Base-by-base conservation (phyloP, 371 early-diverging fungal genomes). In the Hamiltosporidium tvaerminnensis region DNA sequence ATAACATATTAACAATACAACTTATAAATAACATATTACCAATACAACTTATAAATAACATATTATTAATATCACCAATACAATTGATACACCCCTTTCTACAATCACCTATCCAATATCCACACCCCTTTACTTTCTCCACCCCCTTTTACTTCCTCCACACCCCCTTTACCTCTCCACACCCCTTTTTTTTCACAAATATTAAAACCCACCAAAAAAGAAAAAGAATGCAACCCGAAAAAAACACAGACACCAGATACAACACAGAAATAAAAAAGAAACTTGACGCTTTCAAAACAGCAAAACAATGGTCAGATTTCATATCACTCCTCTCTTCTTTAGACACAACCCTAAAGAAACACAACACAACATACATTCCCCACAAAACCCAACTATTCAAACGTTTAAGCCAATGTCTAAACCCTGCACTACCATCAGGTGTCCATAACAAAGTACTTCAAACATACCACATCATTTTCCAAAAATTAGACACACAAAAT, bases 401-500 rank as follows among this genome's bases (percentile, higher is more conserved):
- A 80, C 84, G 96, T 30, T 80, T 96, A 38, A 92, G 91, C 0
- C 96, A 96, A 69, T 93, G 92, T 64, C 82, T 96, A 57, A 93
- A 94, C 72, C 94, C 93, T 10, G 89, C 88, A 14, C 81, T 96
- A n/a, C 97, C 97, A 5, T 85, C 92, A 31, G 97, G 97, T 23
- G 93, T 95, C 16, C 97, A 96, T 75, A 89, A 87, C 72, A 94
- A 92, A 76, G 85, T 91, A 1, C 68, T 96, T 50, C 86, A 88
- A 59, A 85, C 89, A 0, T 96, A 95, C 74, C 81, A 80, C 1
- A 83, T 85, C 53, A 82, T 95, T n/a, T 82, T 92, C 59, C 78
- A 84, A 16, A 85, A 83, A 35, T 85, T 88, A 64, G 87, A 87
- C 33, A 86, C 85, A 82, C 16, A 48, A 48, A 7, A 48, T 48